Evolutionary conservation across 192 early-diverging fungal genomes (phyloP).

Genomic region (Coemansia sp.): DNA sequence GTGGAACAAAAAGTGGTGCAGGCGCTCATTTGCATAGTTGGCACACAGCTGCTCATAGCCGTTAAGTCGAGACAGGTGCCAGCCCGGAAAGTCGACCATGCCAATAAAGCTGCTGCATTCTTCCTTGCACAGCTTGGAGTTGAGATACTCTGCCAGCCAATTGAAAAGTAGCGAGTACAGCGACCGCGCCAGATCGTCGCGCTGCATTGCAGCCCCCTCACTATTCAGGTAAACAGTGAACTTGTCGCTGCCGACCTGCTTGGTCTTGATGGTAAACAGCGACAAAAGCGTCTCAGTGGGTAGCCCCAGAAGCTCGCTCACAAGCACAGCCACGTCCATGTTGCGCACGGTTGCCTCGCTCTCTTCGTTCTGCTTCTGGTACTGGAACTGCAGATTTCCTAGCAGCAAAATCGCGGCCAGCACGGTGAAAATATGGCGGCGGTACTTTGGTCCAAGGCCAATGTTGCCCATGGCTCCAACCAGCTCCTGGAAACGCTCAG

Average conservation of each 20-base stretch:
- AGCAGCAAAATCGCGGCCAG: constrained; percentile 84
- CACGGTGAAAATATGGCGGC: constrained; percentile 80
- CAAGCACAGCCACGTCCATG: constrained; percentile 68
- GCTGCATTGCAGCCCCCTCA: constrained; percentile 64
- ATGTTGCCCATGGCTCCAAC: constrained; percentile 80
- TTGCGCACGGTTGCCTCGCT: constrained; percentile 79
- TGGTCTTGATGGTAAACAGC: constrained; percentile 78
- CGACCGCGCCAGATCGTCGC: constrained; percentile 70
- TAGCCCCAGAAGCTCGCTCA: constrained; percentile 80
- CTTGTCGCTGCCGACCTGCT: constrained; percentile 77
- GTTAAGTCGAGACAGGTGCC: constrained; percentile 48
- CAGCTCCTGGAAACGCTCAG: constrained; percentile 64
- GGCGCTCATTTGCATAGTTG: constrained; percentile 88
- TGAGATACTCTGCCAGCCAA: constrained; percentile 82
- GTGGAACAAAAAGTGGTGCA: constrained; percentile 72
- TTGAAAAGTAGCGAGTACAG: constrained; percentile 83
- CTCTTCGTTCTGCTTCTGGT: constrained; percentile 67
- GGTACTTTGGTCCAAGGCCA: constrained; percentile 77
- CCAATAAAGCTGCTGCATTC: constrained; percentile 70
- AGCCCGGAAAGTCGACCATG: constrained; percentile 84
- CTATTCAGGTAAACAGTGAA: constrained; percentile 79
- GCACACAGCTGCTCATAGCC: constrained; percentile 65
- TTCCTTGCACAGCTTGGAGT: constrained; percentile 73
- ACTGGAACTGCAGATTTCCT: constrained; percentile 83
- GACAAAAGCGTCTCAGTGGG: constrained; percentile 66